Evolutionary conservation across 164 flowering plant species (phyloP).

Genomic region (Berberis thunbergii): DNA sequence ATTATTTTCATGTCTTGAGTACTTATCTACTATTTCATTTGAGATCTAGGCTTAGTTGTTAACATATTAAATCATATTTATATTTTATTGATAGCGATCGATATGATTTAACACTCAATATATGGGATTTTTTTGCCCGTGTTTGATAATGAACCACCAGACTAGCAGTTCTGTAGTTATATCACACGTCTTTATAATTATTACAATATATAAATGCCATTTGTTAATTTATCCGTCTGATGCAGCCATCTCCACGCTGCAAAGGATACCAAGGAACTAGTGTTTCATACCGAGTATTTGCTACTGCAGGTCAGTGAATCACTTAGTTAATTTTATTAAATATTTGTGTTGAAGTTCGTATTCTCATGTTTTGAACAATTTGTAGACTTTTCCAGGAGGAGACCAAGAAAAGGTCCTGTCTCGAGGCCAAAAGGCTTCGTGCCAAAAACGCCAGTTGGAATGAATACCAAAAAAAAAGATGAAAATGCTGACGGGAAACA

Average conservation of each 20-base stretch:
- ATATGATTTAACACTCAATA: too few species aligned
- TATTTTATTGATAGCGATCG: too few species aligned
- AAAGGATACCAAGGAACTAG: conserved; percentile 19
- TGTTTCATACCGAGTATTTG: conserved; percentile 24
- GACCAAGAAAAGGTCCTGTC: conserved; percentile 36
- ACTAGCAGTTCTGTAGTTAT: too few species aligned
- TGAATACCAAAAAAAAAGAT: conserved; percentile 42
- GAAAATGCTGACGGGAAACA: conserved; percentile 25
- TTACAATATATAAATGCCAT: too few species aligned
- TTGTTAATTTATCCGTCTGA: background rate
- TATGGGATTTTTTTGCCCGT: too few species aligned
- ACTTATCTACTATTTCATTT: too few species aligned
- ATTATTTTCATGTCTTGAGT: too few species aligned
- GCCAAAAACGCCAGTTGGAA: conserved; percentile 42
- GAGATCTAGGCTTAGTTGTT: too few species aligned
- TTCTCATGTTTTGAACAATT: background rate
- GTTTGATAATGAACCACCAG: too few species aligned
- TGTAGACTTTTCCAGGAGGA: conserved; percentile 68
- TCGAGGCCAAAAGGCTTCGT: conserved; percentile 39
- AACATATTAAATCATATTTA: too few species aligned
- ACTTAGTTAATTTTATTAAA: background rate
- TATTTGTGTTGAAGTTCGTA: background rate
- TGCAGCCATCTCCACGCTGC: conserved; percentile 32
- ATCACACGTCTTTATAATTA: too few species aligned
- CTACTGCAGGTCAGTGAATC: conserved; percentile 43